Evolutionary conservation across 2,329 filamentous ascomycete species (phyloP).

Genomic region (Paradendryphiella salina): DNA sequence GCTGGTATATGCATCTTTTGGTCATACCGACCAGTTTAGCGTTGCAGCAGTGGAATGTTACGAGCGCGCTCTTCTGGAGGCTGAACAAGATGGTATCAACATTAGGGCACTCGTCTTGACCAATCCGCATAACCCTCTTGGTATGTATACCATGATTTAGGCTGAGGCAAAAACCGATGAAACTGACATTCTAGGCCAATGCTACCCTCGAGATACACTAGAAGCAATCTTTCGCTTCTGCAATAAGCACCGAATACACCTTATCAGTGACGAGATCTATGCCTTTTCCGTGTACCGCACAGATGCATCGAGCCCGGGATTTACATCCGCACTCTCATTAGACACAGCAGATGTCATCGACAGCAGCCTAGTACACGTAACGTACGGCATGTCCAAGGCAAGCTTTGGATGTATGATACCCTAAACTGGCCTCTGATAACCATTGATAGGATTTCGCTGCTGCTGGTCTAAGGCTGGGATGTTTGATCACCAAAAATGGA

Average conservation of each 20-base stretch:
- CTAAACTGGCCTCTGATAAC: not conserved
- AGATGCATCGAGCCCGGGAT: slow-evolving; percentile 20
- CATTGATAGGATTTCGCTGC: slow-evolving; percentile 55
- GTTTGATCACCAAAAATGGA: slow-evolving; percentile 23
- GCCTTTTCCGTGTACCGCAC: slow-evolving; percentile 54
- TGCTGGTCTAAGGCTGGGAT: slow-evolving; percentile 50
- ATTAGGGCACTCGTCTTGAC: slow-evolving; percentile 55
- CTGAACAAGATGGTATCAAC: slow-evolving; percentile 38
- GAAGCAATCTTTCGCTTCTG: slow-evolving; percentile 55
- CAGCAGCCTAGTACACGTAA: slow-evolving; percentile 55
- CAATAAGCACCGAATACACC: slow-evolving; percentile 55
- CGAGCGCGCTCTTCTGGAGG: slow-evolving; percentile 43
- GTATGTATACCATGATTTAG: not conserved
- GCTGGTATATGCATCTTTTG: slow-evolving; percentile 4
- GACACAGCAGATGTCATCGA: slow-evolving; percentile 51
- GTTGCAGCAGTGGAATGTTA: slow-evolving; percentile 39
- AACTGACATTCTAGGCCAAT: slow-evolving; percentile 5
- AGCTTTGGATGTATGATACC: not conserved
- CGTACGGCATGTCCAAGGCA: slow-evolving; percentile 49
- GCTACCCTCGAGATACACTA: slow-evolving; percentile 47
- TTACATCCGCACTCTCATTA: slow-evolving; percentile 29
- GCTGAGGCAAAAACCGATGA: not conserved
- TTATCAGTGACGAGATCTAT: slow-evolving; percentile 64
- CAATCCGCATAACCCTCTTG: slow-evolving; percentile 59
- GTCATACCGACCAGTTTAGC: slow-evolving; percentile 2